A percentile compares a stretch with the other conserved stretches of the same genome.
Evolutionary conservation across 2,329 filamentous ascomycete genomes (phyloP).

Genomic region (Escovopsis sp.): DNA sequence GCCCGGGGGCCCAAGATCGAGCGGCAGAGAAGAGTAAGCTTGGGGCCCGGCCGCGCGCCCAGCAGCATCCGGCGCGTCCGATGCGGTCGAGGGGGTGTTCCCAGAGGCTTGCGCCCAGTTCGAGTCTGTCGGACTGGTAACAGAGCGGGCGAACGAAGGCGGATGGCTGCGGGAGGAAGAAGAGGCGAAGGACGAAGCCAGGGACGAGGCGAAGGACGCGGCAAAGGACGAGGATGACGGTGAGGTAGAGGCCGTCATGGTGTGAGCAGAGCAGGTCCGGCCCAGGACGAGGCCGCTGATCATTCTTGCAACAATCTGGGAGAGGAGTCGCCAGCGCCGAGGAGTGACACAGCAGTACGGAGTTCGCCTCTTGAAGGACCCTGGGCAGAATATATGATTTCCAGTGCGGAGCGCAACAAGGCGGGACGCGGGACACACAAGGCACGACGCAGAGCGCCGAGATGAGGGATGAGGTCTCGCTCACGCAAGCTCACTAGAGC

Average conservation of each 20-base stretch:
- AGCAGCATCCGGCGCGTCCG: slow-evolving; percentile 11
- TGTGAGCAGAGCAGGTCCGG: slow-evolving; percentile 7
- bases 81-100: slow-evolving; percentile 23
- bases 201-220: slow-evolving; percentile 22
- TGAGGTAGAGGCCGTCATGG: slow-evolving; percentile 20
- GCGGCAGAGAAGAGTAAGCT: slow-evolving; percentile 22
- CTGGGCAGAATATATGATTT: too few relatives aligned
- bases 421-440: too few relatives aligned
- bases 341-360: not conserved
- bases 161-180: slow-evolving; percentile 29
- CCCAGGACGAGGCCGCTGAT: slow-evolving; percentile 1
- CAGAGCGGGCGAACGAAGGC: slow-evolving; percentile 25
- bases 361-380: not conserved
- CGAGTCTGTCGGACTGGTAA: slow-evolving; percentile 29
- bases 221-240: slow-evolving; percentile 23
- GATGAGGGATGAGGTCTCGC: too few relatives aligned
- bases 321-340: not conserved
- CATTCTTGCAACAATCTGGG: not conserved
- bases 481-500: too few relatives aligned
- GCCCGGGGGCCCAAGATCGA: slow-evolving; percentile 37
- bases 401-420: too few relatives aligned
- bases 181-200: slow-evolving; percentile 33
- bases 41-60: slow-evolving; percentile 15
- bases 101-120: slow-evolving; percentile 31
- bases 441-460: too few relatives aligned